Percentiles rank a stretch among this genome's conserved stretches.
Evolutionary conservation across 169 alveolate genomes (phyloP).

Genomic region (Plasmodium gonderi): DNA sequence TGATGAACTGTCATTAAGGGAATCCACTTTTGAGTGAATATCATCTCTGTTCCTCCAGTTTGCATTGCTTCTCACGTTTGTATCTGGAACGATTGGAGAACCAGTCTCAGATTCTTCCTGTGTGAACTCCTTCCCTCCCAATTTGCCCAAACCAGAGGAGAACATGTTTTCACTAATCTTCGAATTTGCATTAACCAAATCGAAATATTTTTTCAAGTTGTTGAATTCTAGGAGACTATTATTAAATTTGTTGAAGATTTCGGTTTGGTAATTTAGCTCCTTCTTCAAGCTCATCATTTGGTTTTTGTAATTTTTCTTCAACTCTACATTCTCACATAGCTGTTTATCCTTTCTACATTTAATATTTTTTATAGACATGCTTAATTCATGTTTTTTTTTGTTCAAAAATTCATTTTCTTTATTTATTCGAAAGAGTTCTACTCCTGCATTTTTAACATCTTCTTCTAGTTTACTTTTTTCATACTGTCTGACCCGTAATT

Average conservation of each 20-base stretch:
- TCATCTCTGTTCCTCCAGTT: not conserved
- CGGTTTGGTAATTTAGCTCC: slow-evolving; percentile 28
- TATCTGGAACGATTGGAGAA: not conserved
- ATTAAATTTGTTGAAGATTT: slow-evolving; percentile 44
- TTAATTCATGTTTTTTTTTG: slow-evolving; percentile 45
- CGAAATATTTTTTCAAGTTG: slow-evolving; percentile 29
- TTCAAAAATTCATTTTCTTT: slow-evolving; percentile 45
- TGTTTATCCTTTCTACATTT: not conserved
- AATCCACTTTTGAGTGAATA: too few relatives aligned
- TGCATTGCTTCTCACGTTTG: not conserved
- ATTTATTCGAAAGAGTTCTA: slow-evolving; percentile 35
- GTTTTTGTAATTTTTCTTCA: not conserved
- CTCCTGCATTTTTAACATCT: slow-evolving; percentile 28
- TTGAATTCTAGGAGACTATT: slow-evolving; percentile 49
- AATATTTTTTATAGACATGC: not conserved
- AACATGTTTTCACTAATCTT: slow-evolving; percentile 24
- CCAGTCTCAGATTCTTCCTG: not conserved
- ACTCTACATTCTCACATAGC: slow-evolving; percentile 2
- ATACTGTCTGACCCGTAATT: slow-evolving; percentile 8
- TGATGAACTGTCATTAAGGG: too few relatives aligned
- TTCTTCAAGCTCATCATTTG: slow-evolving; percentile 21
- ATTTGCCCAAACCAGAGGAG: not conserved
- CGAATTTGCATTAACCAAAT: not conserved
- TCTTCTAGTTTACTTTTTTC: slow-evolving; percentile 48
- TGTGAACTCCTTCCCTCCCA: not conserved